These are phyloP conservation scores for Sporothrix pseudoabietina DNA, from an alignment of 2,329 filamentous ascomycete species.

Conservation along the genomic window DNA sequence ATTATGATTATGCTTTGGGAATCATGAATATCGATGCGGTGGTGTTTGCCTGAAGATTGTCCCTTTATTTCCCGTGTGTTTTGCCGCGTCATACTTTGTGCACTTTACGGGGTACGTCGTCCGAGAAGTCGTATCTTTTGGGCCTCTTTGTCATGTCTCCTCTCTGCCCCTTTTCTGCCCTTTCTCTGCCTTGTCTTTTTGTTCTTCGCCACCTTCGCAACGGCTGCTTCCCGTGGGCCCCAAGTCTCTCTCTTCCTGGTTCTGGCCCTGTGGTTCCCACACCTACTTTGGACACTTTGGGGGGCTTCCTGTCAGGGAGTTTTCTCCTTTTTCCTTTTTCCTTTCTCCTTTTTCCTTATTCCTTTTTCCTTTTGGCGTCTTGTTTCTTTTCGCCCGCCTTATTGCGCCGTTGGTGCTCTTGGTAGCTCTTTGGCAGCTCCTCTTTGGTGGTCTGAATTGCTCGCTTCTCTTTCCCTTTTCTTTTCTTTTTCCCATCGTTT, in stretches of 20 bases:
- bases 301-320: background rate
- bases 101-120: background rate
- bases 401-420: background rate
- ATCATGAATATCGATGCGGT: background rate
- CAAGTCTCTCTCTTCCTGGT: background rate
- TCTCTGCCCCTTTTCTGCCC: too few relatives aligned
- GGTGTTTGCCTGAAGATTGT: background rate
- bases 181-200: background rate
- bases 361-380: background rate
- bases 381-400: background rate
- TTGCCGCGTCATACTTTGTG: background rate
- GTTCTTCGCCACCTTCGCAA: background rate
- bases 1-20: background rate
- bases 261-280: background rate
- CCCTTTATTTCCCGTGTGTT: constrained; percentile 1
- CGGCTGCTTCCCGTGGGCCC: background rate
- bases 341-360: too few relatives aligned
- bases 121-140: background rate
- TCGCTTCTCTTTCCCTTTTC: background rate
- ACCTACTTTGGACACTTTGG: background rate
- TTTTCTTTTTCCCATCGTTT: background rate
- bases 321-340: too few relatives aligned
- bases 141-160: background rate
- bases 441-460: too few relatives aligned
- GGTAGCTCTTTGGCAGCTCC: background rate